phyloP scores from a whole-genome alignment of 768 basidiomycete species.

The Kockovaella imperatae region DNA sequence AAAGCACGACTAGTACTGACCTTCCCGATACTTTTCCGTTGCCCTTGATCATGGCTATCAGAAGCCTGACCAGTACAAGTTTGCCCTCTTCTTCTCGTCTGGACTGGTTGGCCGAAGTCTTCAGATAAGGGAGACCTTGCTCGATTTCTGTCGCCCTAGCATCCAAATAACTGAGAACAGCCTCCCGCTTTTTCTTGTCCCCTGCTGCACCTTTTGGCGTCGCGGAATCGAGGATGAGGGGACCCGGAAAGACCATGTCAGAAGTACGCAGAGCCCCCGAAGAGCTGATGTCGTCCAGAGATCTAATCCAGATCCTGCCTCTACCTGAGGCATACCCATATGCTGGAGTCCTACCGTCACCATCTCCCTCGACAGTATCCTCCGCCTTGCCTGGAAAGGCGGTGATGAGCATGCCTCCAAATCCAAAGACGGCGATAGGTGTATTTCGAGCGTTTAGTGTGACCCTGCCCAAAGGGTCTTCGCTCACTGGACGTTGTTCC shows the following conservation, averaged over 20 bases:
- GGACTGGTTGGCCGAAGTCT: constrained; percentile 46
- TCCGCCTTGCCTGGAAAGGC: constrained; percentile 72
- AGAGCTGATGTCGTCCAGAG: constrained; percentile 62
- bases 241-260: constrained; percentile 68
- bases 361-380: constrained; percentile 60
- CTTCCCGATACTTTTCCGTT: constrained; percentile 80
- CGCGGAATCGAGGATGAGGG: constrained; percentile 66
- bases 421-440: constrained; percentile 82
- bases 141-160: constrained; percentile 68
- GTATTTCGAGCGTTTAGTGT: constrained; percentile 44
- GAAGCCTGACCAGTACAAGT: constrained; percentile 61
- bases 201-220: constrained; percentile 56
- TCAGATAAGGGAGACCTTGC: constrained; percentile 65
- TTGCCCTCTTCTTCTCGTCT: constrained; percentile 66
- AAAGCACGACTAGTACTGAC: constrained; percentile 56
- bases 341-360: constrained; percentile 23
- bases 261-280: constrained; percentile 51
- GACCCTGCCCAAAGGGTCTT: constrained; percentile 32
- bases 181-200: constrained; percentile 71
- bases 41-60: constrained; percentile 76
- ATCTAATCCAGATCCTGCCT: constrained; percentile 56
- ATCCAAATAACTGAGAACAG: constrained; percentile 67
- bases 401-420: constrained; percentile 81
- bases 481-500: constrained; percentile 32
- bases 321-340: constrained; percentile 37